A percentile compares a stretch with the other conserved stretches of the same genome.
Evolutionary conservation across 148 eudicot genomes (phyloP).

Genomic region (Selenicereus undatus): DNA sequence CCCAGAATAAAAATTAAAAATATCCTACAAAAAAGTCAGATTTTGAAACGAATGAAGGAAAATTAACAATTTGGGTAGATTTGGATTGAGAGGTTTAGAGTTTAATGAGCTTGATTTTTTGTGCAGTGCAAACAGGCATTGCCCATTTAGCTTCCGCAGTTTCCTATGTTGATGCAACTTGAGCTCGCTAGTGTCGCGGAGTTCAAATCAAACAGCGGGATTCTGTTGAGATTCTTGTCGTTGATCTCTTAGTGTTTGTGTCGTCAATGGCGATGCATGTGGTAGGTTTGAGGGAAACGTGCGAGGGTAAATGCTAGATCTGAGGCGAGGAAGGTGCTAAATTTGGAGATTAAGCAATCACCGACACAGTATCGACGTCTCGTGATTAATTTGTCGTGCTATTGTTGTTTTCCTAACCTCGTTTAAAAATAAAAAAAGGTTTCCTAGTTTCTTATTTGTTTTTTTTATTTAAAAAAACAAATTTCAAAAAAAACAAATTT

Average conservation of each 20-base stretch:
- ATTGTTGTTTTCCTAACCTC: too few species aligned
- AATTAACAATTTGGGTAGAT: not conserved
- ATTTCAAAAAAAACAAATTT: too few species aligned
- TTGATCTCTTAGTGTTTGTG: not conserved
- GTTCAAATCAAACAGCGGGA: not conserved
- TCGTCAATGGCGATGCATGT: not conserved
- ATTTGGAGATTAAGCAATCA: conserved; percentile 12
- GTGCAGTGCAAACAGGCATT: not conserved
- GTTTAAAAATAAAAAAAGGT: not conserved
- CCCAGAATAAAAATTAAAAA: not conserved
- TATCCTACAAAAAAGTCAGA: not conserved
- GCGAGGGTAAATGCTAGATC: not conserved
- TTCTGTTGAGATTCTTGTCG: not conserved
- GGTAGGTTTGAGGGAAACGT: not conserved
- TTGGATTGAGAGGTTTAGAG: not conserved
- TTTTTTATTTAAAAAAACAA: too few species aligned
- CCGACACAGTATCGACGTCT: conserved; percentile 12
- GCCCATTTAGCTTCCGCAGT: not conserved
- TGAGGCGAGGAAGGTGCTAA: conserved; percentile 11
- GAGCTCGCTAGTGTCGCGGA: not conserved
- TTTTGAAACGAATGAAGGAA: not conserved
- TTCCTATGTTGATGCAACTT: not conserved
- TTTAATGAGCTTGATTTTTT: not conserved
- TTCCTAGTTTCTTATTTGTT: not conserved
- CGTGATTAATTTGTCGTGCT: too few species aligned